phyloP scores from a whole-genome alignment of 495 filamentous ascomycete genomes.

The Penicillium canariense region DNA sequence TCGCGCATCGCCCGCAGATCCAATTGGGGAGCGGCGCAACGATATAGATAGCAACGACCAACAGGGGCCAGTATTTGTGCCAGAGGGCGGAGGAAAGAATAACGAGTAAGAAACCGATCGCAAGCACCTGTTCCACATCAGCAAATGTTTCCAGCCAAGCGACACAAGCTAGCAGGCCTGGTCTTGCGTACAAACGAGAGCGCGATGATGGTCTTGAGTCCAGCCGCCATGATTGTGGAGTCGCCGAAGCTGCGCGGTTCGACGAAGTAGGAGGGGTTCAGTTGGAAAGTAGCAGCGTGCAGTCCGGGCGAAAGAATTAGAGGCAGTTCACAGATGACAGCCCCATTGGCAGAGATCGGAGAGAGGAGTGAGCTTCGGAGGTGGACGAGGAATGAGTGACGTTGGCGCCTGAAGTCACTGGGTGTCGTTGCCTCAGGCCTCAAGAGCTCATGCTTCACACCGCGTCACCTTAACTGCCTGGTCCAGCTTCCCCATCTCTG shows the following conservation, averaged over 20 bases:
- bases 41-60: slow-evolving; percentile 94
- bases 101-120: slow-evolving; percentile 97
- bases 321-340: slow-evolving; percentile 7
- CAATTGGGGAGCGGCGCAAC: slow-evolving; percentile 94
- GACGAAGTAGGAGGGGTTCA: slow-evolving; percentile 2
- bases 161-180: not conserved
- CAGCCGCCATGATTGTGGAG: slow-evolving; percentile 72
- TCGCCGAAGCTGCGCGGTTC: slow-evolving; percentile 19
- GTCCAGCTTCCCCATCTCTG: slow-evolving; percentile 29
- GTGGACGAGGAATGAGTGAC: slow-evolving; percentile 30
- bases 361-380: slow-evolving; percentile 9
- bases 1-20: slow-evolving; percentile 82
- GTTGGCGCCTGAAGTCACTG: slow-evolving; percentile 37
- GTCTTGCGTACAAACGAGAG: slow-evolving; percentile 81
- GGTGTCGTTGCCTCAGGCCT: slow-evolving; percentile 37
- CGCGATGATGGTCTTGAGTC: slow-evolving; percentile 96
- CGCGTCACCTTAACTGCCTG: slow-evolving; percentile 35
- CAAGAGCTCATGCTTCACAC: slow-evolving; percentile 37
- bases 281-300: not conserved
- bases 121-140: slow-evolving; percentile 67
- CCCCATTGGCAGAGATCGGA: slow-evolving; percentile 26
- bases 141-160: not conserved
- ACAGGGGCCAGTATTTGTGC: slow-evolving; percentile 85
- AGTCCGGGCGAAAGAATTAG: slow-evolving; percentile 5
- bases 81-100: slow-evolving; percentile 96